Evolutionary conservation across 768 basidiomycete genomes (phyloP), one percentile per base, ranked within the genome.

Genomic region (Russula ochroleuca): DNA sequence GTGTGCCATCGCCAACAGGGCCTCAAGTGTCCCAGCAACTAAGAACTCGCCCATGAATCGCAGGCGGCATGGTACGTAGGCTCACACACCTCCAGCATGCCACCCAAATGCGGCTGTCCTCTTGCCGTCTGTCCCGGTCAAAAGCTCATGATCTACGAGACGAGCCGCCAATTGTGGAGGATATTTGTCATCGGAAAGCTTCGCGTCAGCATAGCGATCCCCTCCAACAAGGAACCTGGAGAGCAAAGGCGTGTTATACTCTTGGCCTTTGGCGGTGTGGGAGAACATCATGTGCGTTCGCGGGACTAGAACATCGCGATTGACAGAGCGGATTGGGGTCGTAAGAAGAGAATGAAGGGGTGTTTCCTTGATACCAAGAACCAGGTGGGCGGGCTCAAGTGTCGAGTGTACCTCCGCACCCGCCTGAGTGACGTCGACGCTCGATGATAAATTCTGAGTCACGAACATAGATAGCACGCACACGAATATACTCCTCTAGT

Each of bases 261-360:
- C 73, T 73, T 96, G 91, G 0, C 90, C 90, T 73, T 95, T 96
- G 59, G 84, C 83, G 0, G 94, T 95, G 72, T 95, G 94, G 35
- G 90, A 93, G 80, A 97, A 96, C 86, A 94, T 93, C 60, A 95
- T 74, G 69, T 94, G 87, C 0, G 87, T 93, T 37, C 88, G 83
- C 13, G 81, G 74, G 40, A 77, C 71, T 3, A 68, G 61, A 10
- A 38, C n/a, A 67, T 45, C 61, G 65, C 60, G 51, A 61, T 13
- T 40, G 21, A 67, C 72, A 40, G 75, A 72, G 21, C 70, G 68
- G 23, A 80, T 69, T 23, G 81, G 79, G 35, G 75, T 72, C 21
- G 78, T 80, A 68, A 85, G 71, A 38, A 93, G 78, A 65, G 87
- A 85, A 31, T 74, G 50, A 8, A 94, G 72, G 10, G 89, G 88